Evolutionary conservation across 345 rosid genomes (phyloP).

Genomic region (Populus pruinosa): DNA sequence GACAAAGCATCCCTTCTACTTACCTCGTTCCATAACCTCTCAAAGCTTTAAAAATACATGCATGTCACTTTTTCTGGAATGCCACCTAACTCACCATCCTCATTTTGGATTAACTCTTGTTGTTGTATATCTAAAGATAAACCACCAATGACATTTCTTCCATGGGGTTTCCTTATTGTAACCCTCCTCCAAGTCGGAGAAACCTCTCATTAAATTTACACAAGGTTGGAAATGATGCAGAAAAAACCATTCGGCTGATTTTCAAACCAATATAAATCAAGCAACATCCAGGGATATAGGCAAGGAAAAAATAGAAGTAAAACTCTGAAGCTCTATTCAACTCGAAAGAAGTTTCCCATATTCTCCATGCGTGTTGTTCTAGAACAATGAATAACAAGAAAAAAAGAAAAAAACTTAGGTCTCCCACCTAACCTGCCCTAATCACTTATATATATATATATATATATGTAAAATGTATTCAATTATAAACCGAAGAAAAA

Average conservation of each 20-base stretch:
- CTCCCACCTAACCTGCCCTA: not conserved
- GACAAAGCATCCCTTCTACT: not conserved
- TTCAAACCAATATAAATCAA: not conserved
- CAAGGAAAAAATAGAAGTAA: not conserved
- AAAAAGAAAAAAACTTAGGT: not conserved
- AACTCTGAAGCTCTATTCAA: not conserved
- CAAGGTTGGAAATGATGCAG: not conserved
- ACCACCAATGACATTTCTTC: not conserved
- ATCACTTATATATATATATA: not conserved
- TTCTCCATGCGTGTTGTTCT: not conserved
- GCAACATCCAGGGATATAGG: not conserved
- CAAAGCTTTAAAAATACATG: not conserved
- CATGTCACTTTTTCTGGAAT: not conserved
- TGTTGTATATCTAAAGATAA: too few species aligned
- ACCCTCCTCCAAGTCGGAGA: not conserved
- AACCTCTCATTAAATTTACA: not conserved
- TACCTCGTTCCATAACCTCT: not conserved
- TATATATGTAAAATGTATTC: not conserved
- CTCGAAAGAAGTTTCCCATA: not conserved
- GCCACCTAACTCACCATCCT: not conserved
- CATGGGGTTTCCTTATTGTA: not conserved
- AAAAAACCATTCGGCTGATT: not conserved
- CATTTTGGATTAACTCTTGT: not conserved
- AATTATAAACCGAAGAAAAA: not conserved
- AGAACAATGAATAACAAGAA: not conserved